These are phyloP conservation scores for Polyplosphaeria fusca DNA, from an alignment of 495 filamentous ascomycete species.

Conservation along the genomic window DNA sequence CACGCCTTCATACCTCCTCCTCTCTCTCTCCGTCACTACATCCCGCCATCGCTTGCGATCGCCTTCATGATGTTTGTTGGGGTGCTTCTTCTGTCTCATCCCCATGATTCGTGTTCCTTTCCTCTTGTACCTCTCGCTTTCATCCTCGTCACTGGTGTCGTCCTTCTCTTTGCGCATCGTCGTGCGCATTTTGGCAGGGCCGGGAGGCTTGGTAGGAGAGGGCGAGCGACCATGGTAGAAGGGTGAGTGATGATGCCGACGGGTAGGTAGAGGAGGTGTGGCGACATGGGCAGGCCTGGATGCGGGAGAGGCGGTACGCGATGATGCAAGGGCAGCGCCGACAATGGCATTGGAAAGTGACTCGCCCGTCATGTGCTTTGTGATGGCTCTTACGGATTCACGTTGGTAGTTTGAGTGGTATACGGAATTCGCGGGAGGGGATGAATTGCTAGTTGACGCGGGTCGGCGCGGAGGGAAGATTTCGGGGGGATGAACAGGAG, in stretches of 20 bases:
- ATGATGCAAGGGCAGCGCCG: constrained; percentile 78
- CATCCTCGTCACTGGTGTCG: constrained; percentile 53
- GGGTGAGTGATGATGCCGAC: constrained; percentile 48
- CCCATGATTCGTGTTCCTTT: constrained; percentile 34
- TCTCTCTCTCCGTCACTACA: constrained; percentile 69
- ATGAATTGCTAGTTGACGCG: background rate
- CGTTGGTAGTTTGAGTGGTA: constrained; percentile 32
- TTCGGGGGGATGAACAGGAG: constrained; percentile 17
- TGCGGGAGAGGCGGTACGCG: constrained; percentile 55
- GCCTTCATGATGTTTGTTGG: constrained; percentile 85
- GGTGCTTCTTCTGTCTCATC: constrained; percentile 63
- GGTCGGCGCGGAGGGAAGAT: constrained; percentile 9
- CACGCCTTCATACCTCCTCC: constrained; percentile 91
- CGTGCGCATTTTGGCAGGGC: constrained; percentile 53
- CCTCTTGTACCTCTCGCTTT: constrained; percentile 52
- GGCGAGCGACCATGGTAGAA: constrained; percentile 49
- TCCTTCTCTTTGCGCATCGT: constrained; percentile 65
- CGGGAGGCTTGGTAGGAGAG: constrained; percentile 49
- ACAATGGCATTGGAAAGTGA: constrained; percentile 73
- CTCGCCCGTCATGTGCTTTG: constrained; percentile 48
- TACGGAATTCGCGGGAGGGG: constrained; percentile 7
- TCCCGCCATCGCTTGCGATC: constrained; percentile 80
- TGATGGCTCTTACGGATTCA: constrained; percentile 35
- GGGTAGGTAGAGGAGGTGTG: constrained; percentile 27
- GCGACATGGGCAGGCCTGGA: constrained; percentile 38